Percentiles rank a stretch among this genome's conserved stretches.
phyloP scores from a whole-genome alignment of 768 basidiomycete species.

The Boletus subparvulus region DNA sequence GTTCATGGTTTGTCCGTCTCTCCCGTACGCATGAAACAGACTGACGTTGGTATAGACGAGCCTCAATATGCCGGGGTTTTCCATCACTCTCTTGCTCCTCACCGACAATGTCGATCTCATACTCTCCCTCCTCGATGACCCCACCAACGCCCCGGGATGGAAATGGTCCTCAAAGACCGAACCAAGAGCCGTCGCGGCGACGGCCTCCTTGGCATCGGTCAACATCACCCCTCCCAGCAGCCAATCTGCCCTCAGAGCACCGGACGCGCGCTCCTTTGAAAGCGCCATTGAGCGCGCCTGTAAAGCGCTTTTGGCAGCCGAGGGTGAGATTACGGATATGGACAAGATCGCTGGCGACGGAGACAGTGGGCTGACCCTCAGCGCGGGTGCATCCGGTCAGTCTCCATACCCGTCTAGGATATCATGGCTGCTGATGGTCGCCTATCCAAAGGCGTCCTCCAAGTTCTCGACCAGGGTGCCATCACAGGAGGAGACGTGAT shows the following conservation, averaged over 20 bases:
- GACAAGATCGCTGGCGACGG: slow-evolving; percentile 94
- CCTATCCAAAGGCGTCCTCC: slow-evolving; percentile 51
- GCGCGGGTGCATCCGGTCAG: slow-evolving; percentile 72
- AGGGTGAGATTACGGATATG: slow-evolving; percentile 88
- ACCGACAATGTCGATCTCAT: slow-evolving; percentile 40
- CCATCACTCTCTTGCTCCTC: slow-evolving; percentile 76
- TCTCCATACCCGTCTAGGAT: neutral
- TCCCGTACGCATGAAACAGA: neutral
- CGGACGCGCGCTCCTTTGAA: slow-evolving; percentile 52
- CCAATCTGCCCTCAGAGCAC: slow-evolving; percentile 32
- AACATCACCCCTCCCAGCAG: neutral
- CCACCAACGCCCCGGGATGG: slow-evolving; percentile 77
- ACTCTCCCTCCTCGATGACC: slow-evolving; percentile 69
- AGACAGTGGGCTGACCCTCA: slow-evolving; percentile 66
- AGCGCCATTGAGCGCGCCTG: slow-evolving; percentile 58
- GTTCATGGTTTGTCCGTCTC: slow-evolving; percentile 66
- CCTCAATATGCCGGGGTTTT: slow-evolving; percentile 92
- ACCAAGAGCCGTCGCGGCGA: slow-evolving; percentile 33
- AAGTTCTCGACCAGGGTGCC: slow-evolving; percentile 51
- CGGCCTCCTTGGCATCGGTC: slow-evolving; percentile 11
- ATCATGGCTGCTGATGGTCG: neutral
- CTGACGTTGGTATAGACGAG: slow-evolving; percentile 55
- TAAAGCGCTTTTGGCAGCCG: slow-evolving; percentile 66
- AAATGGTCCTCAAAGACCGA: slow-evolving; percentile 61
- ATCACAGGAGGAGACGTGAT: slow-evolving; percentile 67